Conservation (phyloP, 2,329 filamentous ascomycete species). For the Didymella sp. region DNA sequence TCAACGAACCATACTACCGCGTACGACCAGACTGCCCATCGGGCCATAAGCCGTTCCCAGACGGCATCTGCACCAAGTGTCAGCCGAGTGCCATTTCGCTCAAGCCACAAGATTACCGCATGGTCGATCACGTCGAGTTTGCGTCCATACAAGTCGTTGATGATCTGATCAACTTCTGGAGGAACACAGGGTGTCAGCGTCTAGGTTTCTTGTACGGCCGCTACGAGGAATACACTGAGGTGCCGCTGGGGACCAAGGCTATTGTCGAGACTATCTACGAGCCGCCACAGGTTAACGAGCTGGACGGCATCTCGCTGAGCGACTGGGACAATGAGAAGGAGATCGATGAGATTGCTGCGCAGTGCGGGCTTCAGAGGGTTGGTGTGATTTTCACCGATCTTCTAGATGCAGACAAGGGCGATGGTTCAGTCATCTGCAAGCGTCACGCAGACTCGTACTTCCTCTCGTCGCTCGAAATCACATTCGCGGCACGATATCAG, state of each 20-base stretch:
- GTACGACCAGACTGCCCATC: conserved; percentile 89
- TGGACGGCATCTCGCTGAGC: conserved; percentile 84
- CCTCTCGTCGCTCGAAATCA: conserved; percentile 88
- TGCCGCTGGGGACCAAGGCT: conserved; percentile 92
- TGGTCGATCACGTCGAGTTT: conserved; percentile 99
- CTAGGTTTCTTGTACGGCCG: conserved; percentile 90
- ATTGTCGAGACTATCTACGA: conserved; percentile 98
- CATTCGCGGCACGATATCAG: conserved; percentile 86
- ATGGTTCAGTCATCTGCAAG: conserved; percentile 92
- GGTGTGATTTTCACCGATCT: conserved; percentile 96
- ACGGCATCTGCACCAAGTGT: conserved; percentile 97
- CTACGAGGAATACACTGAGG: conserved; percentile 88
- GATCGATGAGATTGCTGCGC: conserved; percentile 77
- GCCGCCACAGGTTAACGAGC: conserved; percentile 86
- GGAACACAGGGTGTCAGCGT: conserved; percentile 81
- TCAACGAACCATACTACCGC: conserved; percentile 90
- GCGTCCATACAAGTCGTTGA: conserved; percentile 84
- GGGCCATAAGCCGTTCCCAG: conserved; percentile 91
- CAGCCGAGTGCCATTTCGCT: conserved; percentile 96
- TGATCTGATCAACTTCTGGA: conserved; percentile 90
- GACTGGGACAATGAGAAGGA: conserved; percentile 86
- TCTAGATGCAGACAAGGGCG: conserved; percentile 77
- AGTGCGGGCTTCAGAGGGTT: conserved; percentile 86
- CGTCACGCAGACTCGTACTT: conserved; percentile 95
- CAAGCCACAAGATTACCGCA: conserved; percentile 91